phyloP scores from a whole-genome alignment of 1,284 basidiomycete species.

The Calocybe gambosa region DNA sequence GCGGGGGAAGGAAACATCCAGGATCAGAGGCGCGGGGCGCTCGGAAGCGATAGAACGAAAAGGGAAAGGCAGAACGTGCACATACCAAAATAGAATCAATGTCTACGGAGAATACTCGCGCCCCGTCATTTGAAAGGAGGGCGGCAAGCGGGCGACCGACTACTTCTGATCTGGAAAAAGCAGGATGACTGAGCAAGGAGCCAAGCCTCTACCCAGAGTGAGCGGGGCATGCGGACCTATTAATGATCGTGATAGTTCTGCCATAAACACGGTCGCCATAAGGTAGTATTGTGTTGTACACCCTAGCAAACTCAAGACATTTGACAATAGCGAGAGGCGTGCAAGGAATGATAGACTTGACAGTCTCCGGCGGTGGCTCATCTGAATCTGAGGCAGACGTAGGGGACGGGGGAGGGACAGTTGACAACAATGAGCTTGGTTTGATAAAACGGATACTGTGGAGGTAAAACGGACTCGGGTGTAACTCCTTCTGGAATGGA shows the following conservation, averaged over 20 bases:
- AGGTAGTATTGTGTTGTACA: constrained; percentile 88
- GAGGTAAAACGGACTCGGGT: constrained; percentile 1
- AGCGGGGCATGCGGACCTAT: constrained; percentile 51
- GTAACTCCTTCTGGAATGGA: not conserved
- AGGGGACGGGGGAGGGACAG: constrained; percentile 33
- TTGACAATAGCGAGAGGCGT: constrained; percentile 97
- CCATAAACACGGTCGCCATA: constrained; percentile 96
- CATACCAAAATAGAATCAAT: constrained; percentile 84
- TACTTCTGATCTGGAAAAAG: constrained; percentile 75
- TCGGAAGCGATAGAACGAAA: not conserved
- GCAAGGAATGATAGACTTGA: constrained; percentile 95
- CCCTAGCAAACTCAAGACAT: constrained; percentile 83
- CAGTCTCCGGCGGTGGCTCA: constrained; percentile 70
- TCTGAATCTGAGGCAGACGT: constrained; percentile 42
- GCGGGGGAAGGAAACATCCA: not conserved
- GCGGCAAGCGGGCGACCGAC: constrained; percentile 94
- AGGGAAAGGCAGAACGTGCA: not conserved
- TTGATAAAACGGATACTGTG: constrained; percentile 72
- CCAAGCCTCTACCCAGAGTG: constrained; percentile 4
- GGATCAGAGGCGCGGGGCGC: not conserved
- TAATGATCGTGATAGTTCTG: constrained; percentile 90
- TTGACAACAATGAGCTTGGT: constrained; percentile 53
- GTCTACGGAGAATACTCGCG: constrained; percentile 91
- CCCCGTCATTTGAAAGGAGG: constrained; percentile 91
- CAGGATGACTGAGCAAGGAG: not conserved